Conservation (phyloP, 768 basidiomycete genomes). For the Rickenella mellea region DNA sequence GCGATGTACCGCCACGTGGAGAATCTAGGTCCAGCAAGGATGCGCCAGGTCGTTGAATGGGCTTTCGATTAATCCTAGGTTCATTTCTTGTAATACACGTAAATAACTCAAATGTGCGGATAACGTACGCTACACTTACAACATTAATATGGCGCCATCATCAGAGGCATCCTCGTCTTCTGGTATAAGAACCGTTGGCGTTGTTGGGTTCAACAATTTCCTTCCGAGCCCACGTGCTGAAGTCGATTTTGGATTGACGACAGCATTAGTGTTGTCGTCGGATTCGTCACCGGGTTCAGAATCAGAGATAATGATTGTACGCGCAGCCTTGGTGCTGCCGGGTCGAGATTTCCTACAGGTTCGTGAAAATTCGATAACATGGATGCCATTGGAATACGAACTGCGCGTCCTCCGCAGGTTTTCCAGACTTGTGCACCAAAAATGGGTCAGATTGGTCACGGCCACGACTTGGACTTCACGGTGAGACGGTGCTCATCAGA, state of each 20-base stretch:
- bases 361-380: slow-evolving; percentile 6
- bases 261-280: neutral
- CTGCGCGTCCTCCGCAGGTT: neutral
- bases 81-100: slow-evolving; percentile 2
- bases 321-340: no score
- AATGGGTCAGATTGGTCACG: neutral
- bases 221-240: neutral
- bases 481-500: no score
- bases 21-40: no score
- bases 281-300: neutral
- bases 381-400: neutral
- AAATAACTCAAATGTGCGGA: slow-evolving; percentile 1
- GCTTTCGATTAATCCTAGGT: slow-evolving; percentile 3
- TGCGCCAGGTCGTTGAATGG: no score
- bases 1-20: no score
- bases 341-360: no score
- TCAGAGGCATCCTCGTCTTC: slow-evolving; percentile 17
- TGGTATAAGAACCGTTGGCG: no score
- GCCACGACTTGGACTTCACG: neutral
- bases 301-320: no score
- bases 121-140: slow-evolving; percentile 19
- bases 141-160: slow-evolving; percentile 26
- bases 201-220: slow-evolving; percentile 15
- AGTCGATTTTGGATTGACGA: neutral
- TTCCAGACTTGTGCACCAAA: no score